Conservation (phyloP, 2,329 filamentous ascomycete species). For the Aspergillus sp. region DNA sequence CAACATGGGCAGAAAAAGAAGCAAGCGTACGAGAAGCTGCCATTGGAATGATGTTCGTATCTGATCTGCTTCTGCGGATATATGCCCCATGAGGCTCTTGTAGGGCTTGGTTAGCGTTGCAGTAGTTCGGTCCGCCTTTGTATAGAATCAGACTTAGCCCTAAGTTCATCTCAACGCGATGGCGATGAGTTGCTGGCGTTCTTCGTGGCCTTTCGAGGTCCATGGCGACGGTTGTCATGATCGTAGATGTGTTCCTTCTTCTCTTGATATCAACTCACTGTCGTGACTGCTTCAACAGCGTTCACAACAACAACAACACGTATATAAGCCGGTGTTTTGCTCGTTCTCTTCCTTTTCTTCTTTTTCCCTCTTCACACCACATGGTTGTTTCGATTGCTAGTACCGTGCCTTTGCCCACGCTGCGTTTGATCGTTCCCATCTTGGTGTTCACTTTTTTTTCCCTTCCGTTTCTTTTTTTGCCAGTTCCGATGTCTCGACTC, state of each 20-base stretch:
- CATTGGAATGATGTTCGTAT: background rate
- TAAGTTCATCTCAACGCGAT: background rate
- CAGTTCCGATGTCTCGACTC: background rate
- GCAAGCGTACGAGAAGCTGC: background rate
- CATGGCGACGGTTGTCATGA: background rate
- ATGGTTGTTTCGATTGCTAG: conserved; percentile 18
- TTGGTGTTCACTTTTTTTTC: conserved; percentile 6
- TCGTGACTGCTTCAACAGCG: background rate
- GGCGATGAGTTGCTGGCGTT: background rate
- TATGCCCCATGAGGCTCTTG: background rate
- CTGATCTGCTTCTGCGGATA: background rate
- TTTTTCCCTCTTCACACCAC: conserved; percentile 12
- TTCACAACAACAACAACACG: background rate
- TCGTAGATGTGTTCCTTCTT: background rate
- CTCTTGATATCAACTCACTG: background rate
- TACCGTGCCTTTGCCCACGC: conserved; percentile 16
- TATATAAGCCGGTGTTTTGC: background rate
- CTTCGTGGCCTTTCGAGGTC: background rate
- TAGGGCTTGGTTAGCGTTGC: background rate
- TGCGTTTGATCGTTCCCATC: conserved; percentile 18
- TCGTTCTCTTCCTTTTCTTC: conserved; percentile 5
- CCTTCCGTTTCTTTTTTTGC: background rate
- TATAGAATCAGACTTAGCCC: background rate
- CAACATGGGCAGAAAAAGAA: background rate
- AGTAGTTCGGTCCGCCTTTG: background rate